Percentiles rank a stretch among this genome's conserved stretches.
Conservation (phyloP, 176 grass and related monocot genomes). For the Melocanna baccifera region DNA sequence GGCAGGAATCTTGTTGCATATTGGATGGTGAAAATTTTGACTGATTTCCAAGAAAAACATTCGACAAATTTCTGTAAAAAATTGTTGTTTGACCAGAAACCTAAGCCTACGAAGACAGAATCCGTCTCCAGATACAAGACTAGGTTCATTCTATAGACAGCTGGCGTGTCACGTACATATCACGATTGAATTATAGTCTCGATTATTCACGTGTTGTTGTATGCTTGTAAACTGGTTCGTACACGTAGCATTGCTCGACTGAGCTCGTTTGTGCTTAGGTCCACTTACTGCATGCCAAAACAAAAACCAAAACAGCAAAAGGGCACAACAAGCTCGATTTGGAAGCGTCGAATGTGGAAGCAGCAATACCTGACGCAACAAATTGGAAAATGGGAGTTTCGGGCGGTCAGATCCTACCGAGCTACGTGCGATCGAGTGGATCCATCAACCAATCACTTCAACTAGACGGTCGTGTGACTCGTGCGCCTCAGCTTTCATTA, state of each 20-base stretch:
- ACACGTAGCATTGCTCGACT: not conserved
- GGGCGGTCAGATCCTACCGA: slow-evolving; percentile 19
- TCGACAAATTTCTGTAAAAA: too few relatives aligned
- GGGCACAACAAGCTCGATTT: slow-evolving; percentile 15
- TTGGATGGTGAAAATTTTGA: too few relatives aligned
- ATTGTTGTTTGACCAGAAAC: too few relatives aligned
- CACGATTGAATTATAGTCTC: not conserved
- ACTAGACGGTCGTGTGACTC: not conserved
- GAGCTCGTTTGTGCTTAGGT: not conserved
- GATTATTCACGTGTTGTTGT: too few relatives aligned
- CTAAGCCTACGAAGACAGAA: too few relatives aligned
- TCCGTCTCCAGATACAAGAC: too few relatives aligned
- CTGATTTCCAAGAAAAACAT: too few relatives aligned
- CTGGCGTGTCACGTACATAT: too few relatives aligned
- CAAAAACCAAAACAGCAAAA: not conserved
- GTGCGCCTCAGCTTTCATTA: not conserved
- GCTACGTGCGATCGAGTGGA: not conserved
- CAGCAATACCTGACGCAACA: not conserved
- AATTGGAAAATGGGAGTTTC: not conserved
- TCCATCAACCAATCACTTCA: not conserved
- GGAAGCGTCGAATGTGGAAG: slow-evolving; percentile 45
- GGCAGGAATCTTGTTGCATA: too few relatives aligned
- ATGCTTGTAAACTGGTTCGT: not conserved
- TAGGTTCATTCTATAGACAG: too few relatives aligned
- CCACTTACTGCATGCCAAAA: not conserved